A percentile compares a stretch with the other conserved stretches of the same genome.
Evolutionary conservation across 1,284 basidiomycete species (phyloP).

Genomic region (Butyriboletus appendiculatus): DNA sequence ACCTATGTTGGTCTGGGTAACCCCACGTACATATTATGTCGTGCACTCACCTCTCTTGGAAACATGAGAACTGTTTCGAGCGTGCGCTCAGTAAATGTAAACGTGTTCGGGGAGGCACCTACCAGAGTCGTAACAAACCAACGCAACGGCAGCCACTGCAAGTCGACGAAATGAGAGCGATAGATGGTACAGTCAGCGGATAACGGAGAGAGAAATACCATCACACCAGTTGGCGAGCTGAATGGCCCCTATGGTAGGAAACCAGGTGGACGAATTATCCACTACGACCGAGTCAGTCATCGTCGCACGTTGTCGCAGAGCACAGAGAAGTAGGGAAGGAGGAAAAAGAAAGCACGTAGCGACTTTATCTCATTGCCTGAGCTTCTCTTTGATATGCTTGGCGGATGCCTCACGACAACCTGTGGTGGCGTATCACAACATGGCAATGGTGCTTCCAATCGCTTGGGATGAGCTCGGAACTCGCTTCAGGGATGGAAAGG

Average conservation of each 20-base stretch:
- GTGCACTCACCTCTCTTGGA: conserved; percentile 17
- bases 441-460: not conserved
- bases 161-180: not conserved
- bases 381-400: not conserved
- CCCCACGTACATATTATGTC: not conserved
- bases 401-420: not conserved
- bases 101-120: not conserved
- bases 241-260: conserved; percentile 7
- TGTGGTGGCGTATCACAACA: not conserved
- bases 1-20: conserved; percentile 10
- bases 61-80: conserved; percentile 18
- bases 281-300: conserved; percentile 12
- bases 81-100: not conserved
- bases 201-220: conserved; percentile 1
- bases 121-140: conserved; percentile 22
- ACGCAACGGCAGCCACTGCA: conserved; percentile 15
- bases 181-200: not conserved
- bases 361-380: not conserved
- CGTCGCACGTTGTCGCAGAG: not conserved
- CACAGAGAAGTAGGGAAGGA: not conserved
- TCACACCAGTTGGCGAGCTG: conserved; percentile 21
- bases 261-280: conserved; percentile 16
- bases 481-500: not conserved
- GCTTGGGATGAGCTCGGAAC: not conserved
- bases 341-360: not conserved